These are phyloP conservation scores for Primulina huaijiensis DNA, from an alignment of 257 asterid genomes.

Conservation along the genomic window DNA sequence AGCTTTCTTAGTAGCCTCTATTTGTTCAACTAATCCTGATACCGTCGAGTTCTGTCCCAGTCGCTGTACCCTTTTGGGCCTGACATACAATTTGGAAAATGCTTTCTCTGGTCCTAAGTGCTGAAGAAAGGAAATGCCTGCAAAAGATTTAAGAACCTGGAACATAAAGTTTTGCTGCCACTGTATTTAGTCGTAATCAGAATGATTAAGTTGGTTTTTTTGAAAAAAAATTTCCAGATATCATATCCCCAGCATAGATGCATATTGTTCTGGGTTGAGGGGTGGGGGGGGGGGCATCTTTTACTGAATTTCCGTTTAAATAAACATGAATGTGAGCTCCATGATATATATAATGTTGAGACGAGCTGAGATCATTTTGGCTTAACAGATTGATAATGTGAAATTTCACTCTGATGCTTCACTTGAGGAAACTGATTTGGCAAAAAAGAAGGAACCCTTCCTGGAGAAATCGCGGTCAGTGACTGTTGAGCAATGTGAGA, in stretches of 20 bases:
- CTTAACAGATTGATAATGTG: not conserved
- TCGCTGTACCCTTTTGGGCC: not conserved
- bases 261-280: not conserved
- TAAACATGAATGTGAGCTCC: not conserved
- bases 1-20: not conserved
- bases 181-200: not conserved
- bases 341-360: not conserved
- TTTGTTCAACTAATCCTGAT: not conserved
- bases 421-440: not conserved
- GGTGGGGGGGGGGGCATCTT: not conserved
- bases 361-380: constrained; percentile 1
- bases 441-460: not conserved
- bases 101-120: constrained; percentile 10
- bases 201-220: not conserved
- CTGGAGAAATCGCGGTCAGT: not conserved
- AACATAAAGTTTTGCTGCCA: not conserved
- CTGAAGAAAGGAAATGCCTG: not conserved
- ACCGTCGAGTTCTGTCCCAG: too few species aligned
- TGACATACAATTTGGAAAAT: constrained; percentile 10
- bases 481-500: not conserved
- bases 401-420: not conserved
- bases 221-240: not conserved
- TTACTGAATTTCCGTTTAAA: not conserved
- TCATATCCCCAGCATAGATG: too few species aligned
- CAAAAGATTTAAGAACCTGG: not conserved